A percentile compares a stretch with the other conserved stretches of the same genome.
phyloP scores from a whole-genome alignment of 2,329 filamentous ascomycete species.

The Penicillium olsonii region DNA sequence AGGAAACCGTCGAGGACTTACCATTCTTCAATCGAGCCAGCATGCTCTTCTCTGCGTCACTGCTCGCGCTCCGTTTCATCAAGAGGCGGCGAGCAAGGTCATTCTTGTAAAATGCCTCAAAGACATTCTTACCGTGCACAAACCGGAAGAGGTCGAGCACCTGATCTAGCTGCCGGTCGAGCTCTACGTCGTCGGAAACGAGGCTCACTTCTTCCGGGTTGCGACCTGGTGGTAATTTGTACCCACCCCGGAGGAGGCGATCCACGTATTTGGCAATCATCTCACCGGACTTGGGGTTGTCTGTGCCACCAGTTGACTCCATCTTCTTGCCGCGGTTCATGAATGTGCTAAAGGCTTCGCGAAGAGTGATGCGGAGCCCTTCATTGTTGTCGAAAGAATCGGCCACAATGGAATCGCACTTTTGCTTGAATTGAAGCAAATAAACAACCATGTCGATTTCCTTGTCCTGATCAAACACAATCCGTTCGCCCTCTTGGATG shows the following conservation, averaged over 20 bases:
- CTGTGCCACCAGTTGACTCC: constrained; percentile 70
- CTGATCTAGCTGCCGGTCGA: constrained; percentile 89
- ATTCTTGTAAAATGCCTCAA: constrained; percentile 99
- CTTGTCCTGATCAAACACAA: constrained; percentile 77
- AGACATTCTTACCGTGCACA: constrained; percentile 94
- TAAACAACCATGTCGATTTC: constrained; percentile 84
- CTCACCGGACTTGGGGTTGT: constrained; percentile 92
- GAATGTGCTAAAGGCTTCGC: constrained; percentile 83
- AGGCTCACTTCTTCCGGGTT: constrained; percentile 53
- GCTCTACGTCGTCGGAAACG: constrained; percentile 85
- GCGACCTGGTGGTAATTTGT: constrained; percentile 59
- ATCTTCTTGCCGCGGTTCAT: constrained; percentile 85
- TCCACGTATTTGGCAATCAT: constrained; percentile 99
- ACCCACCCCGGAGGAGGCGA: constrained; percentile 78
- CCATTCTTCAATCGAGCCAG: constrained; percentile 79
- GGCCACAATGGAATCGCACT: constrained; percentile 74
- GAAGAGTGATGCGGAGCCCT: constrained; percentile 73
- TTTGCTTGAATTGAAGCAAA: constrained; percentile 76
- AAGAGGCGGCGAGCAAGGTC: constrained; percentile 86
- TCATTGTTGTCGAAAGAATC: constrained; percentile 76
- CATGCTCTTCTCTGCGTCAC: constrained; percentile 96
- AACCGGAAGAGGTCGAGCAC: constrained; percentile 94
- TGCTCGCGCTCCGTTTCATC: constrained; percentile 88
- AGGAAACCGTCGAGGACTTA: constrained; percentile 29
- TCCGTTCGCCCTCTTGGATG: constrained; percentile 68